Evolutionary conservation across 2,329 filamentous ascomycete genomes (phyloP).

Genomic region (Ceratocystis albifundus): DNA sequence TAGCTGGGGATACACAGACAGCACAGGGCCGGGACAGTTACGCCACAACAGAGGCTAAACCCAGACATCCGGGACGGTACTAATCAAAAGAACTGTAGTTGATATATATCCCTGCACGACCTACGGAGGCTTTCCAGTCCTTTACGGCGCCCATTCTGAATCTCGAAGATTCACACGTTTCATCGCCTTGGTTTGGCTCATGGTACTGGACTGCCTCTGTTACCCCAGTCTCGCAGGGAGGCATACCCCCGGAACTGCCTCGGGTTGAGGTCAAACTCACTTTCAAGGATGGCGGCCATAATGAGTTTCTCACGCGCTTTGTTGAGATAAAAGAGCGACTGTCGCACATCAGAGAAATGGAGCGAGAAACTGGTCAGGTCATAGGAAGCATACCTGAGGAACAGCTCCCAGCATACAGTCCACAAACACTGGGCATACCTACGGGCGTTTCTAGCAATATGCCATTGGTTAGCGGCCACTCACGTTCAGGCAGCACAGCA

Average conservation of each 20-base stretch:
- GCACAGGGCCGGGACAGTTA: no score
- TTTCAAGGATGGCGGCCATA: slow-evolving; percentile 92
- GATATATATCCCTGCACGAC: slow-evolving; percentile 69
- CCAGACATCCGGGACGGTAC: slow-evolving; percentile 4
- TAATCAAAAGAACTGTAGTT: slow-evolving; percentile 41
- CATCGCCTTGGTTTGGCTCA: slow-evolving; percentile 81
- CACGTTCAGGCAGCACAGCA: slow-evolving; percentile 31
- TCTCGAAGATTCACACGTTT: slow-evolving; percentile 73
- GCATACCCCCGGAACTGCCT: slow-evolving; percentile 61
- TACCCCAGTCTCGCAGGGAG: slow-evolving; percentile 70
- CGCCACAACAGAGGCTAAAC: not conserved
- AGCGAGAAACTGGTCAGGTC: slow-evolving; percentile 52
- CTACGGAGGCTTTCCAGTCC: slow-evolving; percentile 62
- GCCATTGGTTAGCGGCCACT: slow-evolving; percentile 8
- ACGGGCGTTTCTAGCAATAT: slow-evolving; percentile 28
- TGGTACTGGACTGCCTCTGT: slow-evolving; percentile 80
- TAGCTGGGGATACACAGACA: not conserved
- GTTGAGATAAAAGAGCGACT: slow-evolving; percentile 76
- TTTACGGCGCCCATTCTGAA: slow-evolving; percentile 84
- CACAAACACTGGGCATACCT: slow-evolving; percentile 16
- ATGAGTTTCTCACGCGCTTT: slow-evolving; percentile 74
- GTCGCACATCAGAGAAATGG: slow-evolving; percentile 66
- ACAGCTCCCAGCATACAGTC: slow-evolving; percentile 66
- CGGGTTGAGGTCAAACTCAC: slow-evolving; percentile 72
- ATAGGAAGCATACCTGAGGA: slow-evolving; percentile 63